Conservation (phyloP, 2,329 filamentous ascomycete genomes). For the Nigrospora oryzae region DNA sequence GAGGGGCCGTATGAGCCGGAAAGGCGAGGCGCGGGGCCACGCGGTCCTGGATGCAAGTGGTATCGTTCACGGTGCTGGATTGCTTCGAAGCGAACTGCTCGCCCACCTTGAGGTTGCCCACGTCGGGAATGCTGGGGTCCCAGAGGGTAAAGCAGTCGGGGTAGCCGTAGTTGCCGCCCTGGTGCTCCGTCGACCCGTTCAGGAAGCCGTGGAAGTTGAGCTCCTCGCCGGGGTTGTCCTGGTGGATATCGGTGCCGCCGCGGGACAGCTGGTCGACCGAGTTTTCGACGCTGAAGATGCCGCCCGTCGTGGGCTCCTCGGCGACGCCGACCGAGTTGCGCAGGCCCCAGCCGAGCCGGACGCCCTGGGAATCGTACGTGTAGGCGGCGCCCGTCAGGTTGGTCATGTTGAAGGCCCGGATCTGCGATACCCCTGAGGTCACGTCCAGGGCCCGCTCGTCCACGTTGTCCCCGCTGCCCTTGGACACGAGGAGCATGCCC, state of each 20-base stretch:
- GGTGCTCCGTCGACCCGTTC: conserved; percentile 11
- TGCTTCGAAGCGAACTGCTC: conserved; percentile 37
- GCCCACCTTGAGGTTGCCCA: conserved; percentile 31
- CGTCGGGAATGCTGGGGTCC: conserved; percentile 37
- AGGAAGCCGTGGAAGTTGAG: conserved; percentile 61
- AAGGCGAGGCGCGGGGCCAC: conserved; percentile 47
- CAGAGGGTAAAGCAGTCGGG: conserved; percentile 61
- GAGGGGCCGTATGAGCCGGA: conserved; percentile 58
- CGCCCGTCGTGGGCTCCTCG: conserved; percentile 45
- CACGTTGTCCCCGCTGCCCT: conserved; percentile 55
- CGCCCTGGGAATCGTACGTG: conserved; percentile 40
- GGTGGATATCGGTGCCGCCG: conserved; percentile 49
- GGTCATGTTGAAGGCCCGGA: conserved; percentile 47
- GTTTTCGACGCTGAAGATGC: conserved; percentile 59
- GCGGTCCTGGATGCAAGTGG: conserved; percentile 31
- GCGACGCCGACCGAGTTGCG: conserved; percentile 64
- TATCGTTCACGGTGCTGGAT: conserved; percentile 27
- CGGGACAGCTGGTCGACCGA: conserved; percentile 57
- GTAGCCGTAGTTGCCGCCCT: conserved; percentile 56
- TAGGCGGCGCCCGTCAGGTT: conserved; percentile 12
- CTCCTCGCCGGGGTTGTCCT: conserved; percentile 65
- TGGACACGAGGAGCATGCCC: conserved; percentile 55
- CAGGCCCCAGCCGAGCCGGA: conserved; percentile 56
- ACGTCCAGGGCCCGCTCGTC: conserved; percentile 44
- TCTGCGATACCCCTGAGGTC: conserved; percentile 39